Conservation (phyloP, 331 rosid species). For the Saraca asoca region DNA sequence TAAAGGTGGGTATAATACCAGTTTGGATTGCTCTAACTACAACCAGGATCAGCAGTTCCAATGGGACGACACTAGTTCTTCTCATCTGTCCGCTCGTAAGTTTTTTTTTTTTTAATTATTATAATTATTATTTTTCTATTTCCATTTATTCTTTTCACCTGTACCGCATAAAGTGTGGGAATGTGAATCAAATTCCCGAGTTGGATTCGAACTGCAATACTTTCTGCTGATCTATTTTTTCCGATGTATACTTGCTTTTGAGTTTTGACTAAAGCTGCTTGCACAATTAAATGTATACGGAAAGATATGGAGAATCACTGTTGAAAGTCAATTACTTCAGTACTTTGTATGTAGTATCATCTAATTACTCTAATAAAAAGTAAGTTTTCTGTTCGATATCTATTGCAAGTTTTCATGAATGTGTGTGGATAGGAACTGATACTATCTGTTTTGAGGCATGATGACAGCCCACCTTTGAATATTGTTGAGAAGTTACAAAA, state of each 20-base stretch:
- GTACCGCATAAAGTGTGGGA: not conserved
- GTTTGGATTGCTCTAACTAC: slow-evolving; percentile 50
- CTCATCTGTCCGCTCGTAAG: slow-evolving; percentile 29
- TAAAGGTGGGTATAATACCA: slow-evolving; percentile 52
- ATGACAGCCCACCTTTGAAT: too few species aligned
- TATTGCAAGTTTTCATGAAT: too few species aligned
- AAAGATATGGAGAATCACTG: too few species aligned
- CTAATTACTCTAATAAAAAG: too few species aligned
- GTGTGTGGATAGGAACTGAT: too few species aligned
- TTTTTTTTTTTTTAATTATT: not conserved
- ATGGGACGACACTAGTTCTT: slow-evolving; percentile 41
- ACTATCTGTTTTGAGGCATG: too few species aligned
- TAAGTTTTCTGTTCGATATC: too few species aligned
- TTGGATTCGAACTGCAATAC: not conserved
- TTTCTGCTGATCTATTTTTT: not conserved
- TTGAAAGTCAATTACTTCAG: too few species aligned
- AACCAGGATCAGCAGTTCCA: slow-evolving; percentile 31
- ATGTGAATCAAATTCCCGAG: slow-evolving; percentile 34
- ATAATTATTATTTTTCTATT: too few species aligned
- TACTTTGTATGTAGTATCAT: too few species aligned
- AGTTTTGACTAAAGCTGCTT: not conserved
- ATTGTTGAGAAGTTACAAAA: too few species aligned
- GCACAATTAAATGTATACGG: not conserved
- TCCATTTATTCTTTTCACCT: not conserved
- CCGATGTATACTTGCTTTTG: not conserved